Evolutionary conservation across 768 basidiomycete species (phyloP), one percentile per base, ranked within the genome.

Genomic region (Rhodocollybia butyracea): DNA sequence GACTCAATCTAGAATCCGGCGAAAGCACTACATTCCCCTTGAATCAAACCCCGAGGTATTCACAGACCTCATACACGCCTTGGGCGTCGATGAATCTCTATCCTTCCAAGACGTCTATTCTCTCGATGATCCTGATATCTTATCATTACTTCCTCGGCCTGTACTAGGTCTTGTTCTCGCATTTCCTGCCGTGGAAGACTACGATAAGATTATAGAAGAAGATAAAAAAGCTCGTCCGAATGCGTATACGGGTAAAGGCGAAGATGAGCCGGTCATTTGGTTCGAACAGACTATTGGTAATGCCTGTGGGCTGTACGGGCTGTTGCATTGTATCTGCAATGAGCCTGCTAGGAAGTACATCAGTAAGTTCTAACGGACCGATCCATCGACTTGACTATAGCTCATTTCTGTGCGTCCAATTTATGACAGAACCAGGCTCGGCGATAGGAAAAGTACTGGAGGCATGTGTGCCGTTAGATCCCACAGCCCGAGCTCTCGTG

Each of bases 41-140:
- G 73, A 74, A 65, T 73, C 68, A 17, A 68, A 74, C 31, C 73
- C 73, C 8, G 59, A 62, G 36, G 66, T 74, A 22, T 73, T 74
- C 62, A 73, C 72, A 2, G 56, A 64, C 19, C 59, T 74, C 43
- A 68, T 71, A 21, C 61, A 59, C 19, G 62, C 61, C n/a, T 61
- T 74, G 4, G 73, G 73, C 1, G 63, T 69, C 13, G 52, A 58
- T 34, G 45, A 54, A 8, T 56, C 50, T 7, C 65, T 73, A 38
- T 56, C 66, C 30, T 71, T 73, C 60, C 64, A 66, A 27, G 73
- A 73, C 55, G 67, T 74, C 17, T 64, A 60, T 43, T 72, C 71
- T 15, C 30, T 74, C 39, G 70, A 71, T 42, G 62, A 66, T 32
- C 63, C 67, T 1, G 70, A 71, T 38, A 61, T 73, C 38, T 54